Conservation (phyloP, 805 yeast genomes). For the Candida loeiensis region DNA sequence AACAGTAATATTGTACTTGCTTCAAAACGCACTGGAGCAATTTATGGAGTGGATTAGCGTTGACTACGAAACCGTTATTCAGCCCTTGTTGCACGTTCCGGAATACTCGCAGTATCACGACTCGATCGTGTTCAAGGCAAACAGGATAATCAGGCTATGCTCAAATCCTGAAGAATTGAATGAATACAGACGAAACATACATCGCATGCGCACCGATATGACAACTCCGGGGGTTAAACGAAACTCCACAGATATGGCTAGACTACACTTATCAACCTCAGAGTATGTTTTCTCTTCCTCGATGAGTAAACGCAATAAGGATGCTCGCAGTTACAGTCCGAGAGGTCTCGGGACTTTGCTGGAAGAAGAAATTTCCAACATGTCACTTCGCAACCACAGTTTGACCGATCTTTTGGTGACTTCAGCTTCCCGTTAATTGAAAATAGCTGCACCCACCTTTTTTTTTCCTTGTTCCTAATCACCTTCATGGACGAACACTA, state of each 20-base stretch:
- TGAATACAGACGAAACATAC: conserved; percentile 41
- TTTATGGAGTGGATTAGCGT: conserved; percentile 45
- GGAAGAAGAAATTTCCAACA: not conserved
- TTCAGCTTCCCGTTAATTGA: not conserved
- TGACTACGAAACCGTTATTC: conserved; percentile 12
- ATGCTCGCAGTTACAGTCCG: not conserved
- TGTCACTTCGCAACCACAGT: not conserved
- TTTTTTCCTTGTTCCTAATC: too few species aligned
- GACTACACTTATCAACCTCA: not conserved
- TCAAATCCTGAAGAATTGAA: conserved; percentile 32
- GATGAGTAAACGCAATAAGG: not conserved
- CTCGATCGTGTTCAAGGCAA: conserved; percentile 38
- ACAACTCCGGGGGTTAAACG: conserved; percentile 33
- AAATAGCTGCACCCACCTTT: too few species aligned
- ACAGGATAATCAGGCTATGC: conserved; percentile 26
- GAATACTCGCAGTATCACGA: conserved; percentile 17
- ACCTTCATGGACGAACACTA: too few species aligned
- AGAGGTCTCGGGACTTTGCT: not conserved
- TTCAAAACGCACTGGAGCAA: conserved; percentile 52
- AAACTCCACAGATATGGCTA: conserved; percentile 6
- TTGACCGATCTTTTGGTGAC: not conserved
- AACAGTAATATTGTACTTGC: conserved; percentile 48
- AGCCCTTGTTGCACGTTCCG: conserved; percentile 17
- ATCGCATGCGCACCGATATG: conserved; percentile 40
- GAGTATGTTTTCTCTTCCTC: not conserved